Evolutionary conservation across 1,284 basidiomycete species (phyloP).

Genomic region (Acaromyces ingoldii): DNA sequence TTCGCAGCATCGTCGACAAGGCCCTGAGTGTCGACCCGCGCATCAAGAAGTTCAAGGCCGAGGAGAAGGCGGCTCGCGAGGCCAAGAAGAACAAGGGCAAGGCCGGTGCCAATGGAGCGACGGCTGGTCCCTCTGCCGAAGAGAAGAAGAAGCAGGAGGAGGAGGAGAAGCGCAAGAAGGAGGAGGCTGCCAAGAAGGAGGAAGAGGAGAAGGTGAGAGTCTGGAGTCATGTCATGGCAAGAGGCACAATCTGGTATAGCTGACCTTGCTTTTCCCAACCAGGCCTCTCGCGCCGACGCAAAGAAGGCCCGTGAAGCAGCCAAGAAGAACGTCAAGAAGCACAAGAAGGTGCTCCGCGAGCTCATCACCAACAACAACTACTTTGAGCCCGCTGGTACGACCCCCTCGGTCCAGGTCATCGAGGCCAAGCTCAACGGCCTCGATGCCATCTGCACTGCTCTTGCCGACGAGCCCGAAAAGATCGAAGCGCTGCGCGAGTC

Average conservation of each 20-base stretch:
- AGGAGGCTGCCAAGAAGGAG: slow-evolving; percentile 68
- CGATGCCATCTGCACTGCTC: slow-evolving; percentile 55
- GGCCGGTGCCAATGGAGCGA: slow-evolving; percentile 50
- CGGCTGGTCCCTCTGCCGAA: slow-evolving; percentile 10
- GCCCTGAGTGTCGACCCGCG: slow-evolving; percentile 82
- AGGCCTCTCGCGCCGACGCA: slow-evolving; percentile 70
- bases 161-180: slow-evolving; percentile 59
- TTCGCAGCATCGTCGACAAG: slow-evolving; percentile 81
- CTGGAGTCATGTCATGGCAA: no score
- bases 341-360: slow-evolving; percentile 51
- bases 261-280: background rate
- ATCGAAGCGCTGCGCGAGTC: slow-evolving; percentile 57
- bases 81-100: slow-evolving; percentile 74
- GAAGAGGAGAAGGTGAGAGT: slow-evolving; percentile 62
- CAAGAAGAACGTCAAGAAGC: slow-evolving; percentile 50
- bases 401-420: slow-evolving; percentile 55
- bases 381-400: slow-evolving; percentile 56
- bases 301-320: slow-evolving; percentile 82
- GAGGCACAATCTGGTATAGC: slow-evolving; percentile 58
- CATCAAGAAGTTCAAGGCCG: slow-evolving; percentile 93
- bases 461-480: slow-evolving; percentile 54
- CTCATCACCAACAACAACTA: slow-evolving; percentile 59
- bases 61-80: slow-evolving; percentile 90
- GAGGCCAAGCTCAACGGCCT: slow-evolving; percentile 59
- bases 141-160: slow-evolving; percentile 28